Evolutionary conservation across 2,329 filamentous ascomycete genomes (phyloP).

Genomic region (Talaromyces sp.): DNA sequence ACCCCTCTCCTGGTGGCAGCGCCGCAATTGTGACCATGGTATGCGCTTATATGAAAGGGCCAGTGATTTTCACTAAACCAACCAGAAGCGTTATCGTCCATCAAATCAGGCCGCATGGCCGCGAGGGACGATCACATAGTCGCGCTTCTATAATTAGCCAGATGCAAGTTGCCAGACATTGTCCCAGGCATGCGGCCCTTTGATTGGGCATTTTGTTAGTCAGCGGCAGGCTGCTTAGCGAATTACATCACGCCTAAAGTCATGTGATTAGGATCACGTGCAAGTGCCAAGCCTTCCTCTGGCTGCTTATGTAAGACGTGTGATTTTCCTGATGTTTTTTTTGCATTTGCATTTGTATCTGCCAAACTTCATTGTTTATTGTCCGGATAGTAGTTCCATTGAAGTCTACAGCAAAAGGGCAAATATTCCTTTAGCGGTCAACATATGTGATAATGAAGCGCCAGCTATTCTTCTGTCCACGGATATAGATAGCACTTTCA

Average conservation of each 20-base stretch:
- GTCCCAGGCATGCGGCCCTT: not conserved
- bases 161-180: conserved; percentile 3
- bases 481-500: too few relatives aligned
- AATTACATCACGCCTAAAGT: not conserved
- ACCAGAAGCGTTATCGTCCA: not conserved
- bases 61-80: not conserved
- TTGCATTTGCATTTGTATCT: too few relatives aligned
- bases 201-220: conserved; percentile 1
- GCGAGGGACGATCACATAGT: not conserved
- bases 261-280: not conserved
- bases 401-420: too few relatives aligned
- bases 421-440: too few relatives aligned
- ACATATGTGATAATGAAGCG: too few relatives aligned
- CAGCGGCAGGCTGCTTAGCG: not conserved
- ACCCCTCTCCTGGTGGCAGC: conserved; percentile 3
- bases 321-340: too few relatives aligned
- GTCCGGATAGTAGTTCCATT: too few relatives aligned
- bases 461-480: too few relatives aligned
- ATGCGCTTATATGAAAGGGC: not conserved
- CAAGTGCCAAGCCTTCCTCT: not conserved
- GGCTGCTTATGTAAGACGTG: too few relatives aligned
- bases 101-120: conserved; percentile 8
- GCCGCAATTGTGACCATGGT: not conserved
- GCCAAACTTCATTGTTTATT: too few relatives aligned
- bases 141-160: conserved; percentile 4